A percentile compares a stretch with the other conserved stretches of the same genome.
Evolutionary conservation across 805 yeast genomes (phyloP).

Genomic region (Metschnikowia santaceciliae): DNA sequence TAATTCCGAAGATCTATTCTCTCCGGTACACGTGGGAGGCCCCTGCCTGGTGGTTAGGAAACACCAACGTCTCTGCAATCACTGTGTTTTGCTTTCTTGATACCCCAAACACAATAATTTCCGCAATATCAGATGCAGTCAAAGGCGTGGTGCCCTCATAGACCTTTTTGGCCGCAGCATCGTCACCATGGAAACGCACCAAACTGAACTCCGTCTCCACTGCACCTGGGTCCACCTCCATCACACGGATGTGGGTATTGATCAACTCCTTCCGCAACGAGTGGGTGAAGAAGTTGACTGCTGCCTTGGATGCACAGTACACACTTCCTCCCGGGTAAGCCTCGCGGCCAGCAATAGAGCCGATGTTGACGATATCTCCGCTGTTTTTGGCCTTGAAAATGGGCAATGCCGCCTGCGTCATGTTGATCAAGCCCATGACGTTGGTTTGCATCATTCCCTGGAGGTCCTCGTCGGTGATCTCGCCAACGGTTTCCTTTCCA

Average conservation of each 20-base stretch:
- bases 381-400: slow-evolving; percentile 31
- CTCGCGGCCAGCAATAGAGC: slow-evolving; percentile 38
- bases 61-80: slow-evolving; percentile 36
- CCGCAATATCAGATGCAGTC: slow-evolving; percentile 36
- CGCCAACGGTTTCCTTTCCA: slow-evolving; percentile 32
- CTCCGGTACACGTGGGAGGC: slow-evolving; percentile 22
- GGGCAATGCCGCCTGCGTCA: slow-evolving; percentile 38
- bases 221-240: slow-evolving; percentile 41
- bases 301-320: slow-evolving; percentile 39
- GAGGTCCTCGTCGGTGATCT: slow-evolving; percentile 27
- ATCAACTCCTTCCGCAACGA: slow-evolving; percentile 36
- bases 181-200: slow-evolving; percentile 34
- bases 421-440: slow-evolving; percentile 32
- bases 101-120: slow-evolving; percentile 34
- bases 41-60: slow-evolving; percentile 38
- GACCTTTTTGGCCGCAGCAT: slow-evolving; percentile 28
- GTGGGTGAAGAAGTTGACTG: slow-evolving; percentile 31
- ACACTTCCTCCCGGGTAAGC: slow-evolving; percentile 37
- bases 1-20: not conserved
- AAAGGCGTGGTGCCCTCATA: slow-evolving; percentile 35
- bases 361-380: slow-evolving; percentile 37
- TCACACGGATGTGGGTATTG: slow-evolving; percentile 32
- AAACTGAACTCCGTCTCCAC: slow-evolving; percentile 38
- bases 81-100: slow-evolving; percentile 34
- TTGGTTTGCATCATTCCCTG: slow-evolving; percentile 37